Base-by-base conservation (phyloP, 257 asterid species). In the Penstemon barbatus region DNA sequence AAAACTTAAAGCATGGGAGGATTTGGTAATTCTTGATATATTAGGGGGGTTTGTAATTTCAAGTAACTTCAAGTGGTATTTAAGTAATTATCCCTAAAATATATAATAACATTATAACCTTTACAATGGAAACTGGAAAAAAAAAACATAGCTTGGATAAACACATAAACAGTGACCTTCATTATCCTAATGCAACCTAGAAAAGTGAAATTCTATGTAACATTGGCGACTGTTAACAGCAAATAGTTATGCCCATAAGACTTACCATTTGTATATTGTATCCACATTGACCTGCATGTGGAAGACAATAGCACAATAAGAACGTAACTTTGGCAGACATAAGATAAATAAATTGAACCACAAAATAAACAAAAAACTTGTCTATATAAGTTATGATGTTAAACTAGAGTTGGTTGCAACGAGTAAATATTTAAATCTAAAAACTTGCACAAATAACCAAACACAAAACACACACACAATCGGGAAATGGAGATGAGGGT, bases 281-380 rank as follows among this genome's bases (percentile, higher is more conserved):
- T 50, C 98, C 97, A 33, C 97, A 90, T 73, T 86, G 92, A 65
- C 97, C 97, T 93, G 95, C 76, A 87, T 65, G 74, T 68, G 53
- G 10, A 63, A 78, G 42, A 80, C 57, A 78, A 25, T 8, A 37
- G 67, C 54, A 63, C 55, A 37, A 75, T 82, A 43, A 78, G 83
- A 74, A 13, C 56, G 51, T 49, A 9, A 44, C 55, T 59, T 49
- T 71, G 61, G 61, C 71, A 72, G 52, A 58, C 13, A 46, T n/a
- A 61, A 53, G 40, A 72, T 33, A 78, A 50, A 42, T 77, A 63
- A 62, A 62, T 55, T 12, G 70, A 70, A 48, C 50, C 65, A 71
- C 56, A 53, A 44, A 7, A 52, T 58, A 40, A 18, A 55, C 45
- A 18, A 39, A 61, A 13, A 19, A 65, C 39, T 39, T 63, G 68